Conservation (phyloP, 768 basidiomycete species). For the Pleurotus djamor region DNA sequence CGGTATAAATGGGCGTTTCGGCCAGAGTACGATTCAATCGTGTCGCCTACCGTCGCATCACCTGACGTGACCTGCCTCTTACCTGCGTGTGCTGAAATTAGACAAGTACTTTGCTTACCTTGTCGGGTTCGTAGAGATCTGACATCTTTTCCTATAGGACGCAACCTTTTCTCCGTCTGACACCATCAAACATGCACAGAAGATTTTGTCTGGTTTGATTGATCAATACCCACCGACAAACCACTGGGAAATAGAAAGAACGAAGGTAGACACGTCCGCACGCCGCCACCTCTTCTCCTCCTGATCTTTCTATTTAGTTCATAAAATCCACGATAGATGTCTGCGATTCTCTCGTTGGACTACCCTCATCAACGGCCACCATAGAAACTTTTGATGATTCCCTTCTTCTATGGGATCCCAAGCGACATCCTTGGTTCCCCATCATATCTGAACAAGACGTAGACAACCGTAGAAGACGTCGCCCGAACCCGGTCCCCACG, state of each 20-base stretch:
- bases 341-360: conserved; percentile 30
- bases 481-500: neutral
- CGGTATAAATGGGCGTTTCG: conserved; percentile 81
- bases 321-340: conserved; percentile 30
- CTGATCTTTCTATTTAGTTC: conserved; percentile 29
- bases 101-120: conserved; percentile 26
- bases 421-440: conserved; percentile 54
- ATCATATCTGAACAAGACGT: conserved; percentile 16
- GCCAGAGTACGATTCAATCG: conserved; percentile 52
- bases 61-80: conserved; percentile 56
- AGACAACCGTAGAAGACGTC: conserved; percentile 12
- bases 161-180: conserved; percentile 36
- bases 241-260: conserved; percentile 44
- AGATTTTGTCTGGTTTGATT: conserved; percentile 29
- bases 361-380: conserved; percentile 34
- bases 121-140: neutral
- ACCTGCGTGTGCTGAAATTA: conserved; percentile 31
- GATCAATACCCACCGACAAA: conserved; percentile 25
- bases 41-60: conserved; percentile 42
- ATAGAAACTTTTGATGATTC: conserved; percentile 35
- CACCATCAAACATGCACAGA: conserved; percentile 40
- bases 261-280: conserved; percentile 34
- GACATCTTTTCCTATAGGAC: conserved; percentile 22
- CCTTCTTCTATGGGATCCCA: conserved; percentile 43
- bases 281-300: neutral